Percentiles rank a stretch among this genome's conserved stretches.
These are phyloP conservation scores for Vicia sativa DNA, from an alignment of 306 rosid genomes.

Conservation along the genomic window DNA sequence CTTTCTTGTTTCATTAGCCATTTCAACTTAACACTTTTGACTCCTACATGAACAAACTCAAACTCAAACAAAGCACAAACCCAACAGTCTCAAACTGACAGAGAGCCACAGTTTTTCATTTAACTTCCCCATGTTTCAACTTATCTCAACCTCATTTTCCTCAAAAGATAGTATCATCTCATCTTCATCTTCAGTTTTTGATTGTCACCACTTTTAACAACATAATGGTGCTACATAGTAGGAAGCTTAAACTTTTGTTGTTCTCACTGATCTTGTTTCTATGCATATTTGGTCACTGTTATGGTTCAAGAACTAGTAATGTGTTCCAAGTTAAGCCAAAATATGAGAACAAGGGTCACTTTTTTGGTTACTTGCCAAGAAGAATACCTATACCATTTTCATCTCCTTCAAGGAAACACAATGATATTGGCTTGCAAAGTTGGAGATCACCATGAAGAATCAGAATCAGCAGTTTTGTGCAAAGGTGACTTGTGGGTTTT, in stretches of 20 bases:
- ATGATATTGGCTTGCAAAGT: conserved; percentile 70
- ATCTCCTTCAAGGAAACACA: conserved; percentile 95
- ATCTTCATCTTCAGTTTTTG: conserved; percentile 1
- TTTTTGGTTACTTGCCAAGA: conserved; percentile 82
- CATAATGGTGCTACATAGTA: conserved; percentile 46
- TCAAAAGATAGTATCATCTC: conserved; percentile 36
- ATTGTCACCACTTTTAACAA: neutral
- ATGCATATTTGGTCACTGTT: conserved; percentile 39
- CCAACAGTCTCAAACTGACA: conserved; percentile 27
- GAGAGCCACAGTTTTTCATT: conserved; percentile 26
- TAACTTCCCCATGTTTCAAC: conserved; percentile 36
- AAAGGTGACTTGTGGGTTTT: conserved; percentile 20
- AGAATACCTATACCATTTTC: conserved; percentile 76
- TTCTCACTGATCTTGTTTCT: conserved; percentile 51
- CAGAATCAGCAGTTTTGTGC: conserved; percentile 22
- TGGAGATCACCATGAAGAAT: conserved; percentile 67
- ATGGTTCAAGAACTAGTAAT: conserved; percentile 54
- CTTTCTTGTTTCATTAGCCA: conserved; percentile 41
- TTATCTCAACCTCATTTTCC: conserved; percentile 41
- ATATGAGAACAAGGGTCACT: conserved; percentile 60
- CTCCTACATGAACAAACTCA: conserved; percentile 34
- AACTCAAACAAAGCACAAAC: conserved; percentile 8
- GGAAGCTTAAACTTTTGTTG: conserved; percentile 36
- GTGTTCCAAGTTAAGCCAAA: conserved; percentile 61
- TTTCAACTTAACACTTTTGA: conserved; percentile 44